Percentiles rank a stretch among this genome's conserved stretches.
Conservation (phyloP, 495 filamentous ascomycete species). For the Clohesyomyces aquaticus region DNA sequence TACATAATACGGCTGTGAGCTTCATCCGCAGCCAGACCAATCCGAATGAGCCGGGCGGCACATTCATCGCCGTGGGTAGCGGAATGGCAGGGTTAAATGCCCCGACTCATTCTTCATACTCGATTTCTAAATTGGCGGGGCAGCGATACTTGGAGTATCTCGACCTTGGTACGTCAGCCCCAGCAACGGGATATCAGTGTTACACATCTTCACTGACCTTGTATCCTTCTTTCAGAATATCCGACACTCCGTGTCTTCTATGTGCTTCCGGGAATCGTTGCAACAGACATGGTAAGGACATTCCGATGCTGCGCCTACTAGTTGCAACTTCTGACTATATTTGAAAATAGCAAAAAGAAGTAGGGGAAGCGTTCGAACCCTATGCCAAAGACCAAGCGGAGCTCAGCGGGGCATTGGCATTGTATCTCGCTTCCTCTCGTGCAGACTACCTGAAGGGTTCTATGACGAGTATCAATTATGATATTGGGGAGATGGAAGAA, state of each 20-base stretch:
- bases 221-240: slow-evolving; percentile 23
- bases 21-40: slow-evolving; percentile 27
- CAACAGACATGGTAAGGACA: slow-evolving; percentile 19
- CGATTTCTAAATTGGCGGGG: slow-evolving; percentile 30
- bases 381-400: slow-evolving; percentile 30
- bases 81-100: slow-evolving; percentile 13
- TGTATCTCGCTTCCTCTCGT: slow-evolving; percentile 30
- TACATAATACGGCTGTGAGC: slow-evolving; percentile 22
- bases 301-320: neutral
- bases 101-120: slow-evolving; percentile 29
- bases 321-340: neutral
- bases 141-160: slow-evolving; percentile 34
- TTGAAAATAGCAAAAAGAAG: neutral
- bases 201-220: too few species aligned
- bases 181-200: too few species aligned
- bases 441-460: slow-evolving; percentile 36
- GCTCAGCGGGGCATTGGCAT: slow-evolving; percentile 29
- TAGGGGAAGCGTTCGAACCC: too few species aligned
- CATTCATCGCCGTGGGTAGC: slow-evolving; percentile 18
- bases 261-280: slow-evolving; percentile 33
- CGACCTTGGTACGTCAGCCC: slow-evolving; percentile 18
- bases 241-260: slow-evolving; percentile 28
- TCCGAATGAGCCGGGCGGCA: slow-evolving; percentile 27
- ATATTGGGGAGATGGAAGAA: slow-evolving; percentile 23
- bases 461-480: slow-evolving; percentile 39